Base-by-base conservation (phyloP, 2,329 filamentous ascomycete genomes). In the Ceratocystis papillata region DNA sequence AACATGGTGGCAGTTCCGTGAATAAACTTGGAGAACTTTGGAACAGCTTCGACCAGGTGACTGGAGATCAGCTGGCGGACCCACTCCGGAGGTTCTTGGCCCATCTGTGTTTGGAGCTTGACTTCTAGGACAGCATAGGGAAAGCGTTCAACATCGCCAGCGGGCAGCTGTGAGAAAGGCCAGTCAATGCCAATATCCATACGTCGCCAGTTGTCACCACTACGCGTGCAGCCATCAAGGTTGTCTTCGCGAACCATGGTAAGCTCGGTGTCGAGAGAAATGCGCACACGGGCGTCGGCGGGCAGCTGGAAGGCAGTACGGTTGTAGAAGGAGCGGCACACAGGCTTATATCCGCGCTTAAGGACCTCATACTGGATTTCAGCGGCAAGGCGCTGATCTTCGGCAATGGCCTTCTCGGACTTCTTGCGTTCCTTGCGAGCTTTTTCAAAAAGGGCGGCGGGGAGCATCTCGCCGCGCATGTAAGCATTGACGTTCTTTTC, bases 1-100 rank as follows among this genome's bases (percentile, higher is more conserved):
- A 96, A 95, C 59, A 99, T 78, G 10, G 85, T 89, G 8, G 93
- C 93, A 1, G 87, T 91, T 67, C 94, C 94, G 75, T 99, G 94
- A 67, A 99, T 97, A 75, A 97, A 99, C 77, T 99, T 99, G 73
- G 91, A 96, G 77, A 97, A 99, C 74, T 99, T 99, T 69, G 94
- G 94, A 1, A 99, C 92, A n/a, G 94, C 92, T 77, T 99, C 94
- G 1, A 99, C 94, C 17, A 99, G 81, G 77, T 99, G 94, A 69
- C 91, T 96, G 12, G 90, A 83, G 57, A 91, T 96, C 63, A 99
- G 82, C 73, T 97, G 90, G 25, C 91, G 87, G 71, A 99, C 93
- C 94, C 94, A 99, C 73, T 95, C 89, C 0, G 94, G 94, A 15
- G 94, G 90, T 73, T 96, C 91, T 75, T 96, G 92, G 48, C 94